These are phyloP conservation scores for Lipomyces yamadae DNA, from an alignment of 805 yeast genomes.

Conservation along the genomic window DNA sequence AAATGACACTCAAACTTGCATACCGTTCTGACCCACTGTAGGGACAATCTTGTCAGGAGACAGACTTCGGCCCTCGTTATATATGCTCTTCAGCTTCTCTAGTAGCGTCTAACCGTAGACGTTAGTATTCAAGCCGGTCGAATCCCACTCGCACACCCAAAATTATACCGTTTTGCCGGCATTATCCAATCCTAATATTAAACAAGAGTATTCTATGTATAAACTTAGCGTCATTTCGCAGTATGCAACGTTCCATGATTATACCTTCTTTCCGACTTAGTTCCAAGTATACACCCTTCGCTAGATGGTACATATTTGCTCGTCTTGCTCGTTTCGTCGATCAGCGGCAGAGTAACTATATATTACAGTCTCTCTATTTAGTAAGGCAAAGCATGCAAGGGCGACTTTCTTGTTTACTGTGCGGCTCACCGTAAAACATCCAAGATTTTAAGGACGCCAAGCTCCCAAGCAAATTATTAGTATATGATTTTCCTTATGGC, in stretches of 20 bases:
- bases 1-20: background rate
- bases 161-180: conserved; percentile 79
- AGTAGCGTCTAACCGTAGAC: conserved; percentile 54
- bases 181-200: conserved; percentile 89
- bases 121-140: background rate
- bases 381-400: too few species aligned
- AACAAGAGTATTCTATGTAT: conserved; percentile 64
- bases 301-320: conserved; percentile 66
- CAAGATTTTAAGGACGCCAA: background rate
- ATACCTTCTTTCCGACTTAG: conserved; percentile 61
- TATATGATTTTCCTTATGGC: too few species aligned
- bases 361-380: background rate
- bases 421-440: background rate
- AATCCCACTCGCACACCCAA: background rate
- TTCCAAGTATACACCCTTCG: conserved; percentile 61
- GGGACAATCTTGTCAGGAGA: conserved; percentile 71
- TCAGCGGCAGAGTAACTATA: background rate
- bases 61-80: conserved; percentile 43
- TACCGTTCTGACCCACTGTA: conserved; percentile 89
- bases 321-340: background rate
- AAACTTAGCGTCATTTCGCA: background rate
- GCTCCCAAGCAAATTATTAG: too few species aligned
- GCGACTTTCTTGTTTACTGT: too few species aligned
- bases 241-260: background rate
- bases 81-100: conserved; percentile 65